These are phyloP conservation scores for Funneliformis geosporum DNA, from an alignment of 192 early-diverging fungal genomes.

Conservation along the genomic window DNA sequence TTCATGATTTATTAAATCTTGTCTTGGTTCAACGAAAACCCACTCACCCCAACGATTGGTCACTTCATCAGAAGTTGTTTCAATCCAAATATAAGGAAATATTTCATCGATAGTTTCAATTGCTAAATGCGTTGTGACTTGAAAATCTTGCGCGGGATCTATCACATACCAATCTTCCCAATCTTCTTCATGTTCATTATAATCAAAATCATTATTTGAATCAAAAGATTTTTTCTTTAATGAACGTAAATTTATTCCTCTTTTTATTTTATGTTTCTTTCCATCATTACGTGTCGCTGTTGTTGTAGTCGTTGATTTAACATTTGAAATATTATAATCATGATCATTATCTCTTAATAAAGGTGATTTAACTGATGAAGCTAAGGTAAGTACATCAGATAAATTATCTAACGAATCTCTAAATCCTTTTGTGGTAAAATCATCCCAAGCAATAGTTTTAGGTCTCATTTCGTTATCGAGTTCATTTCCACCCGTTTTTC, in stretches of 20 bases:
- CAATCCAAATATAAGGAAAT: conserved; percentile 35
- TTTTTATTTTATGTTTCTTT: neutral
- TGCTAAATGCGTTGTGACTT: conserved; percentile 22
- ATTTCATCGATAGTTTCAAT: conserved; percentile 31
- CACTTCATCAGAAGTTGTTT: conserved; percentile 2
- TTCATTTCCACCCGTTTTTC: neutral
- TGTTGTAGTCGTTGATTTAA: neutral
- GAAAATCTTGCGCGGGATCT: conserved; percentile 9
- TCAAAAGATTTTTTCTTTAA: neutral
- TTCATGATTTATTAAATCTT: conserved; percentile 24
- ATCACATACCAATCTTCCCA: conserved; percentile 28
- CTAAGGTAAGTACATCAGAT: neutral
- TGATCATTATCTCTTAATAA: neutral
- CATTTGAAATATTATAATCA: neutral
- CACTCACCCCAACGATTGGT: conserved; percentile 28
- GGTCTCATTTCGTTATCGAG: neutral
- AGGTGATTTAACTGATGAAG: neutral
- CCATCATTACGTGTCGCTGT: neutral
- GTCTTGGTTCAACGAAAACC: conserved; percentile 30
- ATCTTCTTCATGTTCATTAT: conserved; percentile 1
- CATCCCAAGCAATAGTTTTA: conserved; percentile 25
- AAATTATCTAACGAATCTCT: conserved; percentile 16
- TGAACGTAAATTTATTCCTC: neutral
- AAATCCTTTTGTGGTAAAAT: conserved; percentile 22
- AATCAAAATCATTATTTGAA: neutral